Evolutionary conservation across 768 basidiomycete species (phyloP), one percentile per base, ranked within the genome.

Genomic region (Suillus alpinus): DNA sequence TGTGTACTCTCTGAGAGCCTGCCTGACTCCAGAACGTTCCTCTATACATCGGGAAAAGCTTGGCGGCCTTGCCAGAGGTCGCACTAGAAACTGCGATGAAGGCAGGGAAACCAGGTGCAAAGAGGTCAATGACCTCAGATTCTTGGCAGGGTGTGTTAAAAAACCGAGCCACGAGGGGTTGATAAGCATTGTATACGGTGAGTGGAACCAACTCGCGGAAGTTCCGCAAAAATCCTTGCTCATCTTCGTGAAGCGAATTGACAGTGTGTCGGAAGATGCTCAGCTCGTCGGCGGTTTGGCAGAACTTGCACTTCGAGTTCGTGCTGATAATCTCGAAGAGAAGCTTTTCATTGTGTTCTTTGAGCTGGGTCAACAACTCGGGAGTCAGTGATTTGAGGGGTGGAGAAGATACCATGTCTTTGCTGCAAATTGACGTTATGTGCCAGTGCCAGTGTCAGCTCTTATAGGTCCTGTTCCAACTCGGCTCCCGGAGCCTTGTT

Each of bases 201-300:
- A 62, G n/a, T 9, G 67, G 63, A 47, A 68, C 67, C 16, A 55
- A 62, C 44, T 6, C 60, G 36, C 64, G 49, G 51, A 67, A 66
- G 37, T 59, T 59, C 13, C 55, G 16, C 20, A 62, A 32, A 31
- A 65, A 23, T 8, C 18, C 32, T 3, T 34, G 37, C 20, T 56
- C 29, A 37, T 37, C 32, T 4, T 53, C 50, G 16, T 32, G 32
- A 4, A 57, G 40, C 29, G n/a, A 12, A 3, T 57, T 12, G 29
- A 57, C n/a, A n/a, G 14, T 31, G 12, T 32, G 31, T 20, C n/a
- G 31, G n/a, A 32, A 26, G 31, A 32, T 26, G 31, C 18, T 32
- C 18, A 51, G 31, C 31, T 51, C 50, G n/a, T 32, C 10, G 31
- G 18, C 31, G 10, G 31, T 51, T 51, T 51, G 50, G 9, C 16